These are phyloP conservation scores for Chlamydomonas sphaeroides DNA, from an alignment of 139 green algal species.

Conservation along the genomic window DNA sequence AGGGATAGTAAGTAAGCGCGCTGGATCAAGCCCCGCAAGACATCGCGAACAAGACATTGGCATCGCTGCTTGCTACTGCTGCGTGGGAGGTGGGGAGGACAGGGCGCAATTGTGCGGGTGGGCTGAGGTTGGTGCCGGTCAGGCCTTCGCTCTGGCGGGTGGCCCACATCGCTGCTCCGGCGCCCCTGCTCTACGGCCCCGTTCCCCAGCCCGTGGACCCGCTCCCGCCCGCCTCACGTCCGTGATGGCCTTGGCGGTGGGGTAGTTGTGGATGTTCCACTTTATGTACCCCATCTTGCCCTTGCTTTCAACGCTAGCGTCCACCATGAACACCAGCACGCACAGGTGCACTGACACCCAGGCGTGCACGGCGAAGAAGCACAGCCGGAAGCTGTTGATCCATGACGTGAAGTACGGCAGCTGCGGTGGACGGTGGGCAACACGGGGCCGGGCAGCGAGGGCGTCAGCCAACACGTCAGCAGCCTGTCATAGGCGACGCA, in stretches of 20 bases:
- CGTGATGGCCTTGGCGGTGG: slow-evolving; percentile 18
- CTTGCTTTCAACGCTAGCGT: slow-evolving; percentile 1
- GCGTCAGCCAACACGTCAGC: no score
- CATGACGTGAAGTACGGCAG: slow-evolving; percentile 54
- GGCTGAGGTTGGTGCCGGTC: no score
- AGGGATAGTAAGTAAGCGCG: no score
- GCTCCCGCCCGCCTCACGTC: slow-evolving; percentile 5
- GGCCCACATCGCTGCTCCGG: no score
- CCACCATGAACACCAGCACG: slow-evolving; percentile 43
- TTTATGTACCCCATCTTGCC: slow-evolving; percentile 27
- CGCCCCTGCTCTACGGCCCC: no score
- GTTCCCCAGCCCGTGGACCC: background rate
- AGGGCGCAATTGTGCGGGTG: no score
- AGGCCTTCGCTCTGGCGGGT: no score
- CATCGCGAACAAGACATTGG: no score
- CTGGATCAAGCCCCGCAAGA: no score
- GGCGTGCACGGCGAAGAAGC: slow-evolving; percentile 52
- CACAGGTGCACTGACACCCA: slow-evolving; percentile 44
- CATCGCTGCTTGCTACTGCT: background rate
- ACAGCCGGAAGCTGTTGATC: slow-evolving; percentile 58
- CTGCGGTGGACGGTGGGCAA: slow-evolving; percentile 25
- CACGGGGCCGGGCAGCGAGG: no score
- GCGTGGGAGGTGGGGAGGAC: no score
- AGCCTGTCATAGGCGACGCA: no score
- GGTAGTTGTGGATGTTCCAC: slow-evolving; percentile 17